Evolutionary conservation across 345 rosid species (phyloP), one percentile per base, ranked within the genome.

Genomic region (Rhodomyrtus tomentosa): DNA sequence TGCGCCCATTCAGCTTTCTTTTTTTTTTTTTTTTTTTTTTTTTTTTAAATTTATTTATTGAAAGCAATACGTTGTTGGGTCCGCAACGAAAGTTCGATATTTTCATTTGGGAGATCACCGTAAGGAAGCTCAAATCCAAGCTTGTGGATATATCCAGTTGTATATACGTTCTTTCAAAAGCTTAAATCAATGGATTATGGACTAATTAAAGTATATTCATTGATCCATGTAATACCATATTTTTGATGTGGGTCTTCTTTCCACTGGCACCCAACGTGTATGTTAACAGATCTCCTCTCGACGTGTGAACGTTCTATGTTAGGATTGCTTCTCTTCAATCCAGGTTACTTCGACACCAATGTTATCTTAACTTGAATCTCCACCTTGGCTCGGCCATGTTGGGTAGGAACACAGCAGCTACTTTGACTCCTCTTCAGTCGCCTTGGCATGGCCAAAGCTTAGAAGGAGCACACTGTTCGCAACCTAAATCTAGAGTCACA

Each of bases 341-440:
- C 2, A 59, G 10, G 5, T 4, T 59, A 29, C 22, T 59, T 3
- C 21, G 3, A 7, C 18, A 36, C 11, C 21, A 29, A 29, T 5
- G 0, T 59, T 29, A 29, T 59, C 73, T 29, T 15, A 16, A 29
- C 2, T 62, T 29, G 40, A 29, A 59, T 59, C 73, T 59, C 3
- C 21, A 59, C 10, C 73, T 0, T 59, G 38, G 40, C 40, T 59
- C 14, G 15, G 73, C 40, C 21, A 59, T 59, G 38, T 29, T 7
- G 1, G 10, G 21, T 38, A 0, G 32, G 40, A 29, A 29, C 16
- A 3, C 1, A 59, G 15, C 4, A 14, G 8, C 16, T n/a, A n/a
- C n/a, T n/a, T 27, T 15, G 10, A 59, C 38, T 59, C 29, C 38
- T 59, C 38, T 59, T 6, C 18, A 59, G 27, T 59, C 20, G 9